phyloP scores from a whole-genome alignment of 1,284 basidiomycete species.

The Ganoderma leucocontextum region DNA sequence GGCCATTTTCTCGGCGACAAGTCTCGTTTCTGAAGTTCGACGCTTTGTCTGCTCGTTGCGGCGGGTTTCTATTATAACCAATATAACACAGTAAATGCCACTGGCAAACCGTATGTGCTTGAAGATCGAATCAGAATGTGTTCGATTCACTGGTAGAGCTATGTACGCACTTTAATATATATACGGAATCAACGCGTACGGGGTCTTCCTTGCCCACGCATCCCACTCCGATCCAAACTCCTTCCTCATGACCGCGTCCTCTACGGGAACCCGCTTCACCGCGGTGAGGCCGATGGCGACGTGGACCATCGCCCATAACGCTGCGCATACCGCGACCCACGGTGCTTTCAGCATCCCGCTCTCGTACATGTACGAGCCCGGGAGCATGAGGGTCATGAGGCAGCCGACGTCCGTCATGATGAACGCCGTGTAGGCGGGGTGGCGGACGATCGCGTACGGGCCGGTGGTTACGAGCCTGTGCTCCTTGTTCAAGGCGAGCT shows the following conservation, averaged over 20 bases:
- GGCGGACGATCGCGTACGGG: conserved; percentile 32
- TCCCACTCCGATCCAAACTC: neutral
- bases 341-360: conserved; percentile 6
- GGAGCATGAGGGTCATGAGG: conserved; percentile 2
- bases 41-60: too few species aligned
- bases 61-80: too few species aligned
- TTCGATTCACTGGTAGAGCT: too few species aligned
- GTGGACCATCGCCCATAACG: neutral
- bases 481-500: conserved; percentile 23
- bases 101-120: too few species aligned
- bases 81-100: too few species aligned
- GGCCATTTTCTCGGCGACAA: too few species aligned
- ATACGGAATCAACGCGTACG: neutral
- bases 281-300: neutral
- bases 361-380: conserved; percentile 12
- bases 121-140: too few species aligned
- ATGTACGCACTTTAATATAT: neutral
- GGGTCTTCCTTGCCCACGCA: neutral
- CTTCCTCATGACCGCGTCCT: neutral
- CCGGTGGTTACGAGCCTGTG: conserved; percentile 31
- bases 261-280: neutral
- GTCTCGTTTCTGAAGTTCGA: too few species aligned
- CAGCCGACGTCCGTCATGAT: conserved; percentile 7
- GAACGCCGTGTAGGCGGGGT: conserved; percentile 28
- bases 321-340: neutral